phyloP scores from a whole-genome alignment of 768 basidiomycete genomes.

The Boletus rubropictus region DNA sequence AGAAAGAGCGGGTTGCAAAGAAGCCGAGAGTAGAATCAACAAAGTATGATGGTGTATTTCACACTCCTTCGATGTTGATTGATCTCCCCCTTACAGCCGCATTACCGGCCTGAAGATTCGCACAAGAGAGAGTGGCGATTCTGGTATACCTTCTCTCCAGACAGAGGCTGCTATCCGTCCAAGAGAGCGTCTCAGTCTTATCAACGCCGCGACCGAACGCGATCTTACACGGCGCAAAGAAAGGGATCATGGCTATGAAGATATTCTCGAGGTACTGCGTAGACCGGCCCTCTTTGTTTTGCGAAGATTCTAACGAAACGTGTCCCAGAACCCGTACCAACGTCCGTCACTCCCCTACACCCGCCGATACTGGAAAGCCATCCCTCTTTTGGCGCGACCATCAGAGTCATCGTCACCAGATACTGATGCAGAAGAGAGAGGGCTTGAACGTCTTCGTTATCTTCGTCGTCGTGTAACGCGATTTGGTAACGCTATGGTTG shows the following conservation, averaged over 20 bases:
- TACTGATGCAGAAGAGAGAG: conserved; percentile 18
- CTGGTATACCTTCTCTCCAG: conserved; percentile 34
- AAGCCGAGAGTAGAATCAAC: conserved; percentile 40
- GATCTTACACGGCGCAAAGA: conserved; percentile 61
- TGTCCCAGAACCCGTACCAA: conserved; percentile 63
- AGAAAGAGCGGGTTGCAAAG: conserved; percentile 64
- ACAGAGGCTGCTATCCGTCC: conserved; percentile 53
- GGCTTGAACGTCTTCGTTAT: conserved; percentile 20
- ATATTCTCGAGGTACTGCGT: conserved; percentile 66
- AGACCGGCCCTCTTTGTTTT: neutral
- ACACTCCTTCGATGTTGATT: neutral
- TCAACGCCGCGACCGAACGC: conserved; percentile 55
- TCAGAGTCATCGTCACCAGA: conserved; percentile 29
- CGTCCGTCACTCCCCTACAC: conserved; percentile 50
- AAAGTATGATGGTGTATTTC: conserved; percentile 3
- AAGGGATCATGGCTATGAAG: conserved; percentile 79
- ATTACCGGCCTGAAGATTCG: conserved; percentile 50
- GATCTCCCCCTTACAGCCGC: conserved; percentile 30
- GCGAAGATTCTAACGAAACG: conserved; percentile 2
- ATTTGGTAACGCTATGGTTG: conserved; percentile 71
- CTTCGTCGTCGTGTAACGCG: conserved; percentile 77
- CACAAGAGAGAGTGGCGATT: conserved; percentile 40
- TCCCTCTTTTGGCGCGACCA: conserved; percentile 37
- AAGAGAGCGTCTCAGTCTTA: conserved; percentile 56
- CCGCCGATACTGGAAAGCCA: conserved; percentile 61